These are phyloP conservation scores for Parathielavia appendiculata DNA, from an alignment of 495 filamentous ascomycete genomes.

Conservation along the genomic window DNA sequence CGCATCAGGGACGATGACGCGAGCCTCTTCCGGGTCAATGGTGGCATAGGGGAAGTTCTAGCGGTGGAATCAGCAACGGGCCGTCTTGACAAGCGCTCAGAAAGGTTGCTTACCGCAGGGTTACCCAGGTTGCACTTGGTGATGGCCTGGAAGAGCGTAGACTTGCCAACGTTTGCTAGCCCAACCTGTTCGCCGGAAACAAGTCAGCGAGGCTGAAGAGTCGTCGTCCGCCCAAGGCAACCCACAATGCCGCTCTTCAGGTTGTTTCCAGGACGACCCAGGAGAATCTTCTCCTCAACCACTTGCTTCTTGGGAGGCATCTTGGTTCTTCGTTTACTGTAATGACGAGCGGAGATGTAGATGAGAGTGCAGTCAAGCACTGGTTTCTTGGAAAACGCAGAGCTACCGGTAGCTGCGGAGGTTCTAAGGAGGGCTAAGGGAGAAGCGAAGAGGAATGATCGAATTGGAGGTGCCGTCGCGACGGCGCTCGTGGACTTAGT, in stretches of 20 bases:
- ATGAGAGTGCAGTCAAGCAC: conserved; percentile 45
- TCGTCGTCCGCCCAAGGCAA: conserved; percentile 29
- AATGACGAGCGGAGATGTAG: conserved; percentile 44
- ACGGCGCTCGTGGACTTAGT: conserved; percentile 24
- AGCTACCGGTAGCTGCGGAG: conserved; percentile 52
- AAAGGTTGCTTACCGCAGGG: conserved; percentile 63
- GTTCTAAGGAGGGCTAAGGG: conserved; percentile 45
- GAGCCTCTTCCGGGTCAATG: conserved; percentile 97
- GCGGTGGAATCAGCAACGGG: conserved; percentile 23
- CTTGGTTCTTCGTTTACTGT: conserved; percentile 50
- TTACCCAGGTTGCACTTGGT: conserved; percentile 97
- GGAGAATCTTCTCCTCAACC: conserved; percentile 70
- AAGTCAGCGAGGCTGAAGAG: conserved; percentile 26
- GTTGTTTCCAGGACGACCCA: conserved; percentile 96
- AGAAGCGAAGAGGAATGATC: conserved; percentile 52
- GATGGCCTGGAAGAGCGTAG: conserved; percentile 98
- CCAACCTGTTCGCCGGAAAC: conserved; percentile 63
- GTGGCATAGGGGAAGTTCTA: conserved; percentile 99
- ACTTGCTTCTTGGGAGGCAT: conserved; percentile 77
- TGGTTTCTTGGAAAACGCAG: conserved; percentile 44
- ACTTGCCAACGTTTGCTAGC: conserved; percentile 99
- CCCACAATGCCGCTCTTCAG: conserved; percentile 99
- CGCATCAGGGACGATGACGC: conserved; percentile 94
- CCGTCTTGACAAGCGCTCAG: conserved; percentile 16
- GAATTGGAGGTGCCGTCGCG: conserved; percentile 47